Percentiles rank a stretch among this genome's conserved stretches.
Evolutionary conservation across 2,329 filamentous ascomycete species (phyloP).

Genomic region (Torrubiella hemipterigena): DNA sequence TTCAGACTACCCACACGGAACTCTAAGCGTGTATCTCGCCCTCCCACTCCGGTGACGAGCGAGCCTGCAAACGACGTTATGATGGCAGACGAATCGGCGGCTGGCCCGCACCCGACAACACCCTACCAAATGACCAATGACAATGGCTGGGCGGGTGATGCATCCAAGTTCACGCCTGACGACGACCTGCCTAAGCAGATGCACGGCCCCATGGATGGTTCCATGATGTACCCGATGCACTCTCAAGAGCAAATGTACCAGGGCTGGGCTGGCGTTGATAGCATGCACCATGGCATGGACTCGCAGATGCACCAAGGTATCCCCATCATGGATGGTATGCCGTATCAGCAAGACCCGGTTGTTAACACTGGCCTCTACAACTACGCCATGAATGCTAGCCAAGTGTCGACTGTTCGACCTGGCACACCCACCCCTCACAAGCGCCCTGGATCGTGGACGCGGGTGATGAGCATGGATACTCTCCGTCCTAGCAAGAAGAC

Average conservation of each 20-base stretch:
- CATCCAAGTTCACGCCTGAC: constrained; percentile 26
- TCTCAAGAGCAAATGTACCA: constrained; percentile 5
- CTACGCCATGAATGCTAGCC: constrained; percentile 11
- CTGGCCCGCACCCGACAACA: constrained; percentile 27
- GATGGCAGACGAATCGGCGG: constrained; percentile 20
- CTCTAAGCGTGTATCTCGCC: constrained; percentile 22
- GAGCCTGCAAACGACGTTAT: constrained; percentile 14
- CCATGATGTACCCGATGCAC: constrained; percentile 7
- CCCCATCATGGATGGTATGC: constrained; percentile 4
- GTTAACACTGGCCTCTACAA: constrained; percentile 5
- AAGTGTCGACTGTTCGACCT: constrained; percentile 16
- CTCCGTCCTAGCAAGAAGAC: constrained; percentile 22
- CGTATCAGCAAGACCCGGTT: constrained; percentile 4
- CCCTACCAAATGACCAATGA: constrained; percentile 27
- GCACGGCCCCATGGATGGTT: constrained; percentile 10
- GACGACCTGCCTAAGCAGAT: constrained; percentile 16
- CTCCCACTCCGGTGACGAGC: constrained; percentile 19
- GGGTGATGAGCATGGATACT: constrained; percentile 23
- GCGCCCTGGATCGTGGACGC: constrained; percentile 25
- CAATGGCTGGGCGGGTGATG: constrained; percentile 22
- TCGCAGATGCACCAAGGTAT: constrained; percentile 4
- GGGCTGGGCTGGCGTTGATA: constrained; percentile 4
- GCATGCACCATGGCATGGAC: constrained; percentile 4
- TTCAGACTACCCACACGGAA: constrained; percentile 20
- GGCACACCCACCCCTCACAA: constrained; percentile 26